phyloP scores from a whole-genome alignment of 129 eudicot genomes.

The Chrysanthemum seticuspe region DNA sequence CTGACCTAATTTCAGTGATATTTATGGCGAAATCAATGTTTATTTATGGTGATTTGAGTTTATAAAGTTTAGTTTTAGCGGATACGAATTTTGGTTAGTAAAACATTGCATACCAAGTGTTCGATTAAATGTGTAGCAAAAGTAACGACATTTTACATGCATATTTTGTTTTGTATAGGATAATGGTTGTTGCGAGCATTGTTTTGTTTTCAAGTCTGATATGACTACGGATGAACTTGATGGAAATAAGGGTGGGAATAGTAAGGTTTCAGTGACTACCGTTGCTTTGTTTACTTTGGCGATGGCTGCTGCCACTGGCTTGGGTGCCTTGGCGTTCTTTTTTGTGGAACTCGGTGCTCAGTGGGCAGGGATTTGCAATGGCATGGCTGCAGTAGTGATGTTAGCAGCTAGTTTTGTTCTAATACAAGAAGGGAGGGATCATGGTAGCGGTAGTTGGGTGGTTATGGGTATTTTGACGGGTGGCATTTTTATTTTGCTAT shows the following conservation, averaged over 20 bases:
- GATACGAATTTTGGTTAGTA: too few relatives aligned
- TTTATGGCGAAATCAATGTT: too few relatives aligned
- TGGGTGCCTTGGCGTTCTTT: constrained; percentile 94
- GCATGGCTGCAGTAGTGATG: constrained; percentile 99
- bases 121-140: too few relatives aligned
- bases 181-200: too few relatives aligned
- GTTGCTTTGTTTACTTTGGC: constrained; percentile 88
- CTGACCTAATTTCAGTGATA: too few relatives aligned
- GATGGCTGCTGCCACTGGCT: constrained; percentile 99
- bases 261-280: constrained; percentile 75
- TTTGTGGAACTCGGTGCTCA: constrained; percentile 97
- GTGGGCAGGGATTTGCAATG: constrained; percentile 96
- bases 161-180: too few relatives aligned
- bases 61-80: too few relatives aligned
- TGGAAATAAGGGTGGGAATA: constrained; percentile 45
- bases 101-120: too few relatives aligned
- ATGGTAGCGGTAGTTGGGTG: constrained; percentile 92
- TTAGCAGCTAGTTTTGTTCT: constrained; percentile 98
- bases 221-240: constrained; percentile 27
- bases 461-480: constrained; percentile 85
- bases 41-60: too few relatives aligned
- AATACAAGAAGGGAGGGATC: constrained; percentile 90
- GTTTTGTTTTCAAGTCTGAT: constrained; percentile 44
- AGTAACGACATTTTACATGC: too few relatives aligned
- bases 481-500: constrained; percentile 83